Percentiles rank a stretch among this genome's conserved stretches.
Evolutionary conservation across 2,329 filamentous ascomycete genomes (phyloP).

Genomic region (Alternaria consortialis): DNA sequence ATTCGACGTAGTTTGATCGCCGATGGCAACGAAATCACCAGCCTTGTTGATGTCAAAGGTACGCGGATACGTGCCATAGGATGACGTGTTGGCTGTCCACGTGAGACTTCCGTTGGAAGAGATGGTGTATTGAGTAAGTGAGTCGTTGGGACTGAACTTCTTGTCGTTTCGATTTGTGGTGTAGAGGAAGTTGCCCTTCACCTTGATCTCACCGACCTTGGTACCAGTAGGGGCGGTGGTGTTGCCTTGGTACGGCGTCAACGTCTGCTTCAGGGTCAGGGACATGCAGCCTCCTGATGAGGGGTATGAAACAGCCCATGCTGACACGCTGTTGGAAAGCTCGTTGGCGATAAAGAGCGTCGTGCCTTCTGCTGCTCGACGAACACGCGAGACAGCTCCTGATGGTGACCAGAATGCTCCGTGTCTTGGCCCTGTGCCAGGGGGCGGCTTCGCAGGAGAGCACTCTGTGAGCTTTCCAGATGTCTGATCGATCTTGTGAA

Average conservation of each 20-base stretch:
- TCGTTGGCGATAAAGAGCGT: slow-evolving; percentile 48
- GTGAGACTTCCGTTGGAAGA: slow-evolving; percentile 36
- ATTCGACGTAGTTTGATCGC: slow-evolving; percentile 44
- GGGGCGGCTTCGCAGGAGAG: slow-evolving; percentile 52
- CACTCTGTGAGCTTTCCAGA: slow-evolving; percentile 60
- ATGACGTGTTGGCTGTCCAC: slow-evolving; percentile 41
- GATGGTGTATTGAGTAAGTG: slow-evolving; percentile 47
- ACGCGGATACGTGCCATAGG: slow-evolving; percentile 46
- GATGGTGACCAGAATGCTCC: slow-evolving; percentile 59
- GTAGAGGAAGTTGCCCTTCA: slow-evolving; percentile 47
- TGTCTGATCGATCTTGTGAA: slow-evolving; percentile 60
- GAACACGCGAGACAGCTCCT: slow-evolving; percentile 26
- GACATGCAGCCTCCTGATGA: slow-evolving; percentile 40
- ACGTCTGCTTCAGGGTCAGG: slow-evolving; percentile 40
- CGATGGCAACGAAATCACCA: slow-evolving; percentile 43
- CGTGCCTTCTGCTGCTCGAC: slow-evolving; percentile 29
- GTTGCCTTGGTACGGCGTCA: slow-evolving; percentile 46
- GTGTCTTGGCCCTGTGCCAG: slow-evolving; percentile 64
- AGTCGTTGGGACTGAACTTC: slow-evolving; percentile 46
- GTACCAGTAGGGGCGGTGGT: slow-evolving; percentile 36
- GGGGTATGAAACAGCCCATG: slow-evolving; percentile 44
- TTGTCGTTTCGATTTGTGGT: slow-evolving; percentile 50
- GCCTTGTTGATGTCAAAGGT: slow-evolving; percentile 49
- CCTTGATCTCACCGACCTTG: slow-evolving; percentile 47
- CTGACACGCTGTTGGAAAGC: slow-evolving; percentile 43